A percentile compares a stretch with the other conserved stretches of the same genome.
Conservation (phyloP, 305 asterid species). For the Solanum hybrid region DNA sequence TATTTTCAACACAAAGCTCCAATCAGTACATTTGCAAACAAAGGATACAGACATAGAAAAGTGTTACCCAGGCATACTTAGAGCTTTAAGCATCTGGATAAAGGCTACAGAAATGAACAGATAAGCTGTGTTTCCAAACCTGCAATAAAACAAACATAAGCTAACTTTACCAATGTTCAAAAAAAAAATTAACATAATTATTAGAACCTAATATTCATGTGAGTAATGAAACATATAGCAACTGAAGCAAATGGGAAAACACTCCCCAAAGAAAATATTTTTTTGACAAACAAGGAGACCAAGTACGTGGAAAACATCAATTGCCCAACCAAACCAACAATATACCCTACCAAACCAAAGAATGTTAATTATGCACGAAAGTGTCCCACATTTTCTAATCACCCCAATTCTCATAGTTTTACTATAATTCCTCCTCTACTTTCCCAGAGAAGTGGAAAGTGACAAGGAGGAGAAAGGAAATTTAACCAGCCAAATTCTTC, state of each 20-base stretch:
- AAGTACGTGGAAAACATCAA: neutral
- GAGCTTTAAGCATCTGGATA: constrained; percentile 98
- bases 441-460: neutral
- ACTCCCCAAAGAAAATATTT: neutral
- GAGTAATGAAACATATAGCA: neutral
- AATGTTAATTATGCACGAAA: neutral
- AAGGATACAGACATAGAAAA: neutral
- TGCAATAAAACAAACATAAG: constrained; percentile 17
- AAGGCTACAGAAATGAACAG: constrained; percentile 90
- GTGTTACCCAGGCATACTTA: constrained; percentile 46
- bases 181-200: neutral
- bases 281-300: neutral
- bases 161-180: neutral
- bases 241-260: neutral
- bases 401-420: neutral
- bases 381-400: neutral
- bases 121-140: constrained; percentile 93
- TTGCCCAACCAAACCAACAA: neutral
- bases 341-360: neutral
- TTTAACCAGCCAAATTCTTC: neutral
- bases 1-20: constrained; percentile 15
- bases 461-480: neutral
- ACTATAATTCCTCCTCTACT: neutral
- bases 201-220: neutral
- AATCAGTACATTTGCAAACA: constrained; percentile 20